phyloP scores from a whole-genome alignment of 129 eudicot genomes.

The Ambrosia trifida region DNA sequence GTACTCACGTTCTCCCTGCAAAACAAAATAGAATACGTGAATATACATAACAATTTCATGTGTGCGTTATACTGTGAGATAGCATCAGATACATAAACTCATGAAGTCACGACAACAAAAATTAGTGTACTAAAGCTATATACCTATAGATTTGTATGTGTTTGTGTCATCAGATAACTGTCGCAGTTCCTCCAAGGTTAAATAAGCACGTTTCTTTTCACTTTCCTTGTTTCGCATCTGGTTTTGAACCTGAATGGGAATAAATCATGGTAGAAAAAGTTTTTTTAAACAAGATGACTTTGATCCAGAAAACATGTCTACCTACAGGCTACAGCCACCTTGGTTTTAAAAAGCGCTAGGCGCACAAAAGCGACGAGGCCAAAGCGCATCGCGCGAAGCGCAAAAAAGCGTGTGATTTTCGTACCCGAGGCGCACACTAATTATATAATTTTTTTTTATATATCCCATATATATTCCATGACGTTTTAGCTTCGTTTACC shows the following conservation, averaged over 20 bases:
- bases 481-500: too few species aligned
- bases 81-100: conserved; percentile 2
- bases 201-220: conserved; percentile 94
- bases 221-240: conserved; percentile 88
- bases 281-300: neutral
- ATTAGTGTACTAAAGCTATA: neutral
- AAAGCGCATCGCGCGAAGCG: too few species aligned
- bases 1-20: conserved; percentile 95
- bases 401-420: too few species aligned
- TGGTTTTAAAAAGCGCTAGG: too few species aligned
- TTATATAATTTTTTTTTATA: too few species aligned
- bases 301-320: neutral
- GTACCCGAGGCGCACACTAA: too few species aligned
- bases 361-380: too few species aligned
- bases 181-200: conserved; percentile 83
- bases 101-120: neutral
- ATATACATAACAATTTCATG: conserved; percentile 5
- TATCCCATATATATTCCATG: too few species aligned
- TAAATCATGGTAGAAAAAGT: neutral
- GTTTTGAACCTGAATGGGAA: conserved; percentile 64
- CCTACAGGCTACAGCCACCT: neutral
- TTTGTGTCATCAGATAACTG: conserved; percentile 87
- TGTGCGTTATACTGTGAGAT: neutral
- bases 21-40: conserved; percentile 23
- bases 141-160: conserved; percentile 91